phyloP scores from a whole-genome alignment of 179 eudicot species.

The Carnegiea gigantea region DNA sequence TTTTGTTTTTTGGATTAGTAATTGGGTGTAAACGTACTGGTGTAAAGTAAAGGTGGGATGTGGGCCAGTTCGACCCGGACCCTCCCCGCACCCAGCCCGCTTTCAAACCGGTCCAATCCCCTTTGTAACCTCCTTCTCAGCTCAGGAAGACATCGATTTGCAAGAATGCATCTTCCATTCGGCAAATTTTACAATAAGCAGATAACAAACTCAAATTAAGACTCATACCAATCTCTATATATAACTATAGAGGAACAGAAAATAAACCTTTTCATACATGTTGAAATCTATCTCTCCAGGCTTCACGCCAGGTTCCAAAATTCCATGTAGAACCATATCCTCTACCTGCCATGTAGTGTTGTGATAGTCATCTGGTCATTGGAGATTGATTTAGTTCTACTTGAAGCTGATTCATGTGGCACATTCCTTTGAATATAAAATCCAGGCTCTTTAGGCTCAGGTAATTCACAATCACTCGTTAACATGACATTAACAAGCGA shows the following conservation, averaged over 20 bases:
- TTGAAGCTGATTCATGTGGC: slow-evolving; percentile 6
- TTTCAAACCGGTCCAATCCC: no score
- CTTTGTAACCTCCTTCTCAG: no score
- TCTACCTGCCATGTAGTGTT: slow-evolving; percentile 10
- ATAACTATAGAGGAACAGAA: background rate
- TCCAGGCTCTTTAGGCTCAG: slow-evolving; percentile 20
- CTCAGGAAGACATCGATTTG: no score
- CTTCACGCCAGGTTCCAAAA: background rate
- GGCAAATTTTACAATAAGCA: no score
- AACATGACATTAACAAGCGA: slow-evolving; percentile 14
- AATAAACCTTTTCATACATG: background rate
- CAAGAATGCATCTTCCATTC: no score
- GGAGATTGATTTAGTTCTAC: background rate
- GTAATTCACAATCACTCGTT: slow-evolving; percentile 12
- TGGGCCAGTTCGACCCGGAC: rapidly evolving
- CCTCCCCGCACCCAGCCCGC: no score
- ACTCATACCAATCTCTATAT: no score
- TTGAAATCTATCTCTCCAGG: background rate
- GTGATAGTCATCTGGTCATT: slow-evolving; percentile 9
- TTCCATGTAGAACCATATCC: no score
- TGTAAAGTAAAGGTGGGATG: no score
- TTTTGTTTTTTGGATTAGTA: no score
- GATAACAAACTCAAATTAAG: no score
- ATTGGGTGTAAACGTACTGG: no score
- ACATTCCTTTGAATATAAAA: slow-evolving; percentile 16